Conservation (phyloP, 306 rosid species). For the Cicer pinnatifidum region DNA sequence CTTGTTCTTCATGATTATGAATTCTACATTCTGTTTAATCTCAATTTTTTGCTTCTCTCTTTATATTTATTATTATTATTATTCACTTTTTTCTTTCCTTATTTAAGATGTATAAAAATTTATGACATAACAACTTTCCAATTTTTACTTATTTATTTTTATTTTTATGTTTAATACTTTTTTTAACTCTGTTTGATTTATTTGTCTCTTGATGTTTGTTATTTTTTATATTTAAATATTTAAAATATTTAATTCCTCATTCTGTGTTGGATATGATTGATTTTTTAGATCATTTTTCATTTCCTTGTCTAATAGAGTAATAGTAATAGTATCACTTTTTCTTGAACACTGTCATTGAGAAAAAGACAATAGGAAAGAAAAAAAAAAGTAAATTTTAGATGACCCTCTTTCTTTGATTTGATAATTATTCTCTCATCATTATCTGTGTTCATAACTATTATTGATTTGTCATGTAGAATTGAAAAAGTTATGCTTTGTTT, state of each 20-base stretch:
- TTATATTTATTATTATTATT: neutral
- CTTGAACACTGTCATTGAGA: neutral
- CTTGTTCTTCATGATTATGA: constrained; percentile 30
- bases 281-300: constrained; percentile 5
- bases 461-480: constrained; percentile 13
- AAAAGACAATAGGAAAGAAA: neutral
- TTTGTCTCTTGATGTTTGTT: constrained; percentile 1
- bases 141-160: neutral
- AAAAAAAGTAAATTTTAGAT: neutral
- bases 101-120: neutral
- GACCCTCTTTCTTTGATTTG: neutral
- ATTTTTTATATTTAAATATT: neutral
- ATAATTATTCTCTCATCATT: too few species aligned
- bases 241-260: neutral
- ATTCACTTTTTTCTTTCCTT: neutral
- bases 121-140: neutral
- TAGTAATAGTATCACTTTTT: neutral
- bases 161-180: neutral
- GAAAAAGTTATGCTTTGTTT: constrained; percentile 5
- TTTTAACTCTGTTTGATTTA: neutral
- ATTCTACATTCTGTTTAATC: constrained; percentile 8
- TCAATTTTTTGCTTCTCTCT: neutral
- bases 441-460: constrained; percentile 1
- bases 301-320: neutral
- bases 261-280: neutral